phyloP scores from a whole-genome alignment of 768 basidiomycete genomes.

The Lepiota venenata region DNA sequence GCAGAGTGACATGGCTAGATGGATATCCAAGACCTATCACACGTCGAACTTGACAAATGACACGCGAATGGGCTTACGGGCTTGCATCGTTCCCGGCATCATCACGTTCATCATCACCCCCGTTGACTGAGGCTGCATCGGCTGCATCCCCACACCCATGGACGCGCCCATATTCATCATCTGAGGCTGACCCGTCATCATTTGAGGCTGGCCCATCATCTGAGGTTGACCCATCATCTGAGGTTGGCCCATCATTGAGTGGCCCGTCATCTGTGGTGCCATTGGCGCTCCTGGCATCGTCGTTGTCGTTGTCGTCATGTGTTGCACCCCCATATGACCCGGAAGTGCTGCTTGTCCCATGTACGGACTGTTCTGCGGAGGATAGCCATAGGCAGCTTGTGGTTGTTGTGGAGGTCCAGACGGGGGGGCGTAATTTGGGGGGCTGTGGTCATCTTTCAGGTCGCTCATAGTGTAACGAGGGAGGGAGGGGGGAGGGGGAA shows the following conservation, averaged over 20 bases:
- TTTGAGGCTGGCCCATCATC: background rate
- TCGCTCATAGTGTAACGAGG: background rate
- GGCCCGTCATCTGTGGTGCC: no score
- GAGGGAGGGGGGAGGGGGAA: background rate
- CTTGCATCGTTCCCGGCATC: conserved; percentile 3
- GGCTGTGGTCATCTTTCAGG: background rate
- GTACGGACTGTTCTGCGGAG: background rate
- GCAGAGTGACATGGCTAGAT: background rate
- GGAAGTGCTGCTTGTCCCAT: conserved; percentile 1
- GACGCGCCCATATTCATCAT: background rate
- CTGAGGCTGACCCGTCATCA: background rate
- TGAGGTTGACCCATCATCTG: conserved; percentile 8
- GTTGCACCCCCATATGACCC: background rate
- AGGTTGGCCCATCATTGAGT: no score
- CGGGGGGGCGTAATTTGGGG: background rate
- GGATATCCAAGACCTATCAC: no score
- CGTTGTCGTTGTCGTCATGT: background rate
- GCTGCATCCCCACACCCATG: background rate
- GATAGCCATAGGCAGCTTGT: background rate
- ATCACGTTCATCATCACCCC: conserved; percentile 10
- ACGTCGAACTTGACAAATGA: background rate
- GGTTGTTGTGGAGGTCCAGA: background rate
- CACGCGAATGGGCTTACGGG: background rate
- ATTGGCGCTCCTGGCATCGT: no score
- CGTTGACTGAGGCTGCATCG: conserved; percentile 1